phyloP scores from a whole-genome alignment of 495 filamentous ascomycete species.

The Immersiella caudata region DNA sequence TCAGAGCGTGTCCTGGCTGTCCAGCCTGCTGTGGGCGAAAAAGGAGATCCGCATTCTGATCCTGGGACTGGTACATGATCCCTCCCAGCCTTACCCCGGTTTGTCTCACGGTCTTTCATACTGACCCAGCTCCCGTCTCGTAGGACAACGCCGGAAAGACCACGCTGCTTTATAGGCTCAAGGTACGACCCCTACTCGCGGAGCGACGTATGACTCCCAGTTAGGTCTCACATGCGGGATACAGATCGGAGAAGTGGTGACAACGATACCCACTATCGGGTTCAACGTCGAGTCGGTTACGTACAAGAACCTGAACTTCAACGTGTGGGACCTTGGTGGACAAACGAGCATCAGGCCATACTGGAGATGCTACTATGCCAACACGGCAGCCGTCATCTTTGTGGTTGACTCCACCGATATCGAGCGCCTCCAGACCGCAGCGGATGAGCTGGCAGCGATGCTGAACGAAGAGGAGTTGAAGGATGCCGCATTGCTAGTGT shows the following conservation, averaged over 20 bases:
- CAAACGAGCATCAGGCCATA: constrained; percentile 97
- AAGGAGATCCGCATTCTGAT: constrained; percentile 98
- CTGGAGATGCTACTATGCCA: constrained; percentile 99
- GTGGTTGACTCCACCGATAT: constrained; percentile 98
- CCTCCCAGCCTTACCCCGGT: neutral
- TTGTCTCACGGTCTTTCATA: neutral
- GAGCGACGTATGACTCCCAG: neutral
- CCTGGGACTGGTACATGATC: constrained; percentile 76
- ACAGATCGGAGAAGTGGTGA: constrained; percentile 97
- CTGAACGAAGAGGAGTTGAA: constrained; percentile 93
- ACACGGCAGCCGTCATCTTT: constrained; percentile 98
- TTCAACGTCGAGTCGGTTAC: constrained; percentile 99
- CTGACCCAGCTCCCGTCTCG: constrained; percentile 31
- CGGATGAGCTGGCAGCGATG: constrained; percentile 93
- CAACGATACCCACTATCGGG: constrained; percentile 97
- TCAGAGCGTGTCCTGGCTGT: constrained; percentile 75
- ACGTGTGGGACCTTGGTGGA: constrained; percentile 97
- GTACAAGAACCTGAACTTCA: constrained; percentile 97
- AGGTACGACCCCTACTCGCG: constrained; percentile 58
- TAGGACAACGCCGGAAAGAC: constrained; percentile 99
- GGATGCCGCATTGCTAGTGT: constrained; percentile 89
- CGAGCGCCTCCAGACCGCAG: constrained; percentile 85
- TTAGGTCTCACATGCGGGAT: constrained; percentile 19
- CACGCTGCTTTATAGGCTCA: constrained; percentile 91
- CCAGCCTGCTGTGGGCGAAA: constrained; percentile 78